Percentiles rank a stretch among this genome's conserved stretches.
Conservation (phyloP, 768 basidiomycete species). For the Boletus edulis region DNA sequence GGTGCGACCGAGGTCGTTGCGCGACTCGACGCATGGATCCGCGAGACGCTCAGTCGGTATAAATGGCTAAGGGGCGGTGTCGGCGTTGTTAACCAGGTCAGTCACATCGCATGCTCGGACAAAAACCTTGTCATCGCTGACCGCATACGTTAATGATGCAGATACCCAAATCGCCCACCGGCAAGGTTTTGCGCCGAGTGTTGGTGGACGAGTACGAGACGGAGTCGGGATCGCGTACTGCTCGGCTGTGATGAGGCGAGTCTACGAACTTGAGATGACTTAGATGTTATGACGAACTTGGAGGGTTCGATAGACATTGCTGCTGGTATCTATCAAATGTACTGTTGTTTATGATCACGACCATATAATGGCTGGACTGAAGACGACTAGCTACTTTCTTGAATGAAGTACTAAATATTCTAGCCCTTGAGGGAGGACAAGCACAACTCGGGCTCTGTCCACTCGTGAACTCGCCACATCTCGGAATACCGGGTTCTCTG, state of each 20-base stretch:
- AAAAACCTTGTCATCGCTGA: background rate
- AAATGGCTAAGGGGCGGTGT: constrained; percentile 79
- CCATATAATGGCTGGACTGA: no score
- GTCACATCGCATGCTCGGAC: constrained; percentile 12
- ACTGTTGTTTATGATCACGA: no score
- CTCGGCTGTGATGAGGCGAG: constrained; percentile 21
- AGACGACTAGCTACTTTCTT: no score
- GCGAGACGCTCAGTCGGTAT: constrained; percentile 63
- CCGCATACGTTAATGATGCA: background rate
- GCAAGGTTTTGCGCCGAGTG: constrained; percentile 63
- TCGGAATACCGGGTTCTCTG: no score
- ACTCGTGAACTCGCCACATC: no score
- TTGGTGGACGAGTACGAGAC: constrained; percentile 59
- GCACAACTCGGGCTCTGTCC: no score
- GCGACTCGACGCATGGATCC: constrained; percentile 59
- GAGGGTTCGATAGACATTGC: no score
- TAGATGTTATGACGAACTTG: no score
- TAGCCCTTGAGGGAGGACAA: no score
- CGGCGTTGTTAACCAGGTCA: constrained; percentile 58
- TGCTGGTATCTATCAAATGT: no score
- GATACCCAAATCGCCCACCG: constrained; percentile 76
- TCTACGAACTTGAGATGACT: background rate
- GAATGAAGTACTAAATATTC: no score
- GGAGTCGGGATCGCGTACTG: constrained; percentile 10
- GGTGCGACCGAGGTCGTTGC: constrained; percentile 42